Evolutionary conservation across 2,329 filamentous ascomycete species (phyloP).

Genomic region (Fusarium musae): DNA sequence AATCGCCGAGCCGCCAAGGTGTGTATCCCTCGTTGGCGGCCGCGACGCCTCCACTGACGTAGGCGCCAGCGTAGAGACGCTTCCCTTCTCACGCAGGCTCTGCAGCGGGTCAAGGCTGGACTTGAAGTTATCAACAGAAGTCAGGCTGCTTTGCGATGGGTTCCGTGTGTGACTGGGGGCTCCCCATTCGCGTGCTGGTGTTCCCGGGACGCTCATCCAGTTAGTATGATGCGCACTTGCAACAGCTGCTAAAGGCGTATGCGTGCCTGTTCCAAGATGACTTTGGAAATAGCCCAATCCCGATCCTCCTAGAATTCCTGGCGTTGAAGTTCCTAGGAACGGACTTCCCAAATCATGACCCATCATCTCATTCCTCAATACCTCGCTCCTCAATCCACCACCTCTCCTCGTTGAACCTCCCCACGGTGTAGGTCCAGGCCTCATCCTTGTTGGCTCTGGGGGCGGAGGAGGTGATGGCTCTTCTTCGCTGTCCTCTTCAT

Average conservation of each 20-base stretch:
- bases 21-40: slow-evolving; percentile 66
- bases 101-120: slow-evolving; percentile 54
- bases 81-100: slow-evolving; percentile 66
- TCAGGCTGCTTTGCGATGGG: slow-evolving; percentile 58
- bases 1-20: slow-evolving; percentile 52
- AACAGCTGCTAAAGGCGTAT: slow-evolving; percentile 82
- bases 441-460: slow-evolving; percentile 34
- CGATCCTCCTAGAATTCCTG: slow-evolving; percentile 75
- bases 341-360: slow-evolving; percentile 62
- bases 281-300: slow-evolving; percentile 87
- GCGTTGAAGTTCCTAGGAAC: slow-evolving; percentile 69
- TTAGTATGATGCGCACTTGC: slow-evolving; percentile 68
- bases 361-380: slow-evolving; percentile 48
- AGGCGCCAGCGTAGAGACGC: slow-evolving; percentile 70
- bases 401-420: slow-evolving; percentile 39
- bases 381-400: slow-evolving; percentile 46
- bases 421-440: slow-evolving; percentile 31
- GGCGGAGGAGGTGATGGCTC: slow-evolving; percentile 32
- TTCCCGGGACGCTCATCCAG: slow-evolving; percentile 48
- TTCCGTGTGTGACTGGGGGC: slow-evolving; percentile 53
- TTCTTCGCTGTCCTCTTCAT: slow-evolving; percentile 54
- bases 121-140: slow-evolving; percentile 56
- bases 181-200: slow-evolving; percentile 25
- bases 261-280: slow-evolving; percentile 79
- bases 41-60: slow-evolving; percentile 64